These are phyloP conservation scores for Saccharomycopsis selenospora DNA, from an alignment of 805 yeast species.

Conservation along the genomic window DNA sequence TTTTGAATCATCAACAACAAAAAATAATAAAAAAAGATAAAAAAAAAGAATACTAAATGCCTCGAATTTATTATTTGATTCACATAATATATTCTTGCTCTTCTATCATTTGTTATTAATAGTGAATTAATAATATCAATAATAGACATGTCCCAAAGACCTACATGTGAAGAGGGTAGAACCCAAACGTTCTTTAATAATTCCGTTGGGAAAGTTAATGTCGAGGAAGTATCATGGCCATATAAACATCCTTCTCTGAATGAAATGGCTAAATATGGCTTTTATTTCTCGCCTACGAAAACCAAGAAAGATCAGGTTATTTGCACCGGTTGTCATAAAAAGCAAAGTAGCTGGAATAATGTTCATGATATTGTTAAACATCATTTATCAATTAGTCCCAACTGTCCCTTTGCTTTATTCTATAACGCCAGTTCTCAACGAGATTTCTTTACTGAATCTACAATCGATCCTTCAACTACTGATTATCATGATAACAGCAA, in stretches of 20 bases:
- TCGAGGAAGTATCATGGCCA: constrained; percentile 24
- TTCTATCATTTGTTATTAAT: too few species aligned
- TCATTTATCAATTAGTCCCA: constrained; percentile 34
- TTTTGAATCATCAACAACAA: too few species aligned
- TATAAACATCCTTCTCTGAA: constrained; percentile 26
- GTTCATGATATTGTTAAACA: constrained; percentile 42
- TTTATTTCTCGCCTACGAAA: constrained; percentile 52
- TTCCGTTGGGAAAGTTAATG: constrained; percentile 18
- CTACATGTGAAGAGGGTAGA: constrained; percentile 6
- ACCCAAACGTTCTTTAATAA: constrained; percentile 6
- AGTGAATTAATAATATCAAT: too few species aligned
- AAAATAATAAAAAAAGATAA: too few species aligned
- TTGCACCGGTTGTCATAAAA: constrained; percentile 49
- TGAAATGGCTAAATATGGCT: constrained; percentile 51
- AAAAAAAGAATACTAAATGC: too few species aligned
- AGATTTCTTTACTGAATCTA: constrained; percentile 17
- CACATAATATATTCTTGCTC: too few species aligned
- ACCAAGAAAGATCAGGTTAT: constrained; percentile 44
- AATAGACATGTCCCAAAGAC: not conserved
- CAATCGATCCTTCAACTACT: constrained; percentile 24
- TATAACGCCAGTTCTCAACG: constrained; percentile 21
- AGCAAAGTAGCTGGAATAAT: constrained; percentile 52
- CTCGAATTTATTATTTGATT: too few species aligned
- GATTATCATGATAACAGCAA: constrained; percentile 23
- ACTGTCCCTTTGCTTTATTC: constrained; percentile 31